A percentile compares a stretch with the other conserved stretches of the same genome.
Evolutionary conservation across 2,329 filamentous ascomycete genomes (phyloP).

Genomic region (Scleromitrula shiraiana): DNA sequence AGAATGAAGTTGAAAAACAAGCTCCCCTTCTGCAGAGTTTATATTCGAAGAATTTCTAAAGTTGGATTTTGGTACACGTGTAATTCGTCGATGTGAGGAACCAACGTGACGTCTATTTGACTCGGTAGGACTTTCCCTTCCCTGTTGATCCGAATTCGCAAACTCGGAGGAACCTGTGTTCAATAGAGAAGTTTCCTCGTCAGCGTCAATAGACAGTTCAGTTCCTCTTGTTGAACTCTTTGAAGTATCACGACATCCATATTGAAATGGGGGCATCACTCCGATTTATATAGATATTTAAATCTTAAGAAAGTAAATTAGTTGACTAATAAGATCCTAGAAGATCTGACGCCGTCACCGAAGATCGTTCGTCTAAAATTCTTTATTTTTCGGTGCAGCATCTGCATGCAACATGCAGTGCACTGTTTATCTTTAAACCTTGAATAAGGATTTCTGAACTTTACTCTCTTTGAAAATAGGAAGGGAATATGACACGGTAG

Average conservation of each 20-base stretch:
- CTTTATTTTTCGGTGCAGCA: background rate
- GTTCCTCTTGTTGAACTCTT: background rate
- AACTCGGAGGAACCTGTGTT: background rate
- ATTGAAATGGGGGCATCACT: background rate
- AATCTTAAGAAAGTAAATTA: no score
- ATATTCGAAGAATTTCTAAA: background rate
- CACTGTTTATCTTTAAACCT: background rate
- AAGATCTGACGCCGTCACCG: background rate
- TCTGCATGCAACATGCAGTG: background rate
- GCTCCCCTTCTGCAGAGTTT: background rate
- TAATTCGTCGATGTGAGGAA: background rate
- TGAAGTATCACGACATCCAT: background rate
- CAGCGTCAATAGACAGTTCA: background rate
- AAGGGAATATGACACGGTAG: no score
- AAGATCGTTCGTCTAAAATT: background rate
- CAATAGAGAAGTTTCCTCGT: background rate
- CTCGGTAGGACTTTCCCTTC: background rate
- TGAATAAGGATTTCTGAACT: no score
- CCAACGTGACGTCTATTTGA: background rate
- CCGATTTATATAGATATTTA: background rate
- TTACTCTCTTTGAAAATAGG: no score
- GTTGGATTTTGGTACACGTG: background rate
- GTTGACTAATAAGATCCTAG: background rate
- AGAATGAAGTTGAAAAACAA: constrained; percentile 12
- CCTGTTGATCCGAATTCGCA: background rate